Evolutionary conservation across 176 grass and related monocot species (phyloP), one percentile per base, ranked within the genome.

Genomic region (Carex myosuroides): DNA sequence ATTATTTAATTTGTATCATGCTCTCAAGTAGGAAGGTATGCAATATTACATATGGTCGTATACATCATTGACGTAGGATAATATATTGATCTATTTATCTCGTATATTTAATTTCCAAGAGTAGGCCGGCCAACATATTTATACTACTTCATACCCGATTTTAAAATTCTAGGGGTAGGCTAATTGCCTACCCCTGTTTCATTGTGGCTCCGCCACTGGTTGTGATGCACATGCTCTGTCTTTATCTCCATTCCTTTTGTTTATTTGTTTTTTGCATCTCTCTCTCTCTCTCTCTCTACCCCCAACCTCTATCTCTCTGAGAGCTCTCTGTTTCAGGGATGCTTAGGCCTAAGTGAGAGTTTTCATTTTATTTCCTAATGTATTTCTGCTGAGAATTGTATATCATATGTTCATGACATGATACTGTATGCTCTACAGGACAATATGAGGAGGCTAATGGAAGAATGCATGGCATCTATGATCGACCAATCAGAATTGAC

Each of bases 351-450:
- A 42, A n/a, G 13, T 68, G 63, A 84, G 63, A 84, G 60, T 2
- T 44, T n/a, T 70, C 66, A 55, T 81, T 68, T 32, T 41, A 6
- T 32, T 60, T 80, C 70, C 62, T 1, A 6, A 60, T 26, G 46
- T 54, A 56, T 22, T 57, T 9, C 24, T 22, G 7, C 4, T 80
- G 44, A 56, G 14, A 6, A 5, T 80, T 1, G 21, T 80, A 59
- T 30, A 24, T 80, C 6, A 80, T 84, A 50, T 37, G n/a, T 35
- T 52, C 17, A 67, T 84, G 63, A 70, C 26, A 70, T 84, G 55
- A 68, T 50, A 24, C 16, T 84, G 33, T 21, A 6, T 84, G 8
- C 46, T 55, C 18, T 39, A 53, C 62, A 67, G 60, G 41, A 65
- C 35, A 61, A 70, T 44, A 66, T 37, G 60, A 62, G 14, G 53